Percentiles rank a stretch among this genome's conserved stretches.
phyloP scores from a whole-genome alignment of 495 filamentous ascomycete genomes.

The Diplogelasinospora grovesii region DNA sequence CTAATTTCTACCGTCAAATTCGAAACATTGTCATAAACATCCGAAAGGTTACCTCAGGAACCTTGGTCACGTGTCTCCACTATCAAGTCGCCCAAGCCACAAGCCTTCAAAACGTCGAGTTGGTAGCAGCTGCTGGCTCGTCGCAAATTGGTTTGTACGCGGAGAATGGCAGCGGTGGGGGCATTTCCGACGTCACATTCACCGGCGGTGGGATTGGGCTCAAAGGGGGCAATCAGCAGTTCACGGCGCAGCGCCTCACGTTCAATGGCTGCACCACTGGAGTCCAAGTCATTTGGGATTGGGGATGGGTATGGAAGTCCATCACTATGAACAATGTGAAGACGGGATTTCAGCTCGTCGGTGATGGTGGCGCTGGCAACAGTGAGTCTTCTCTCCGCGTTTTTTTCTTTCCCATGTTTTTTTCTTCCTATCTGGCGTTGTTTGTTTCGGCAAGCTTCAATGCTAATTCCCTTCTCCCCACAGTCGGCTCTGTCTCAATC shows the following conservation, averaged over 20 bases:
- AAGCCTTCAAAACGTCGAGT: slow-evolving; percentile 76
- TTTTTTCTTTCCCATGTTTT: no score
- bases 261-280: slow-evolving; percentile 81
- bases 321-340: slow-evolving; percentile 68
- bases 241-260: slow-evolving; percentile 73
- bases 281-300: slow-evolving; percentile 85
- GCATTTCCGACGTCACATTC: slow-evolving; percentile 76
- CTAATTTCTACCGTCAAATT: no score
- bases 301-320: slow-evolving; percentile 77
- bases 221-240: slow-evolving; percentile 78
- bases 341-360: slow-evolving; percentile 68
- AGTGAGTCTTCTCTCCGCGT: no score
- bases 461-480: no score
- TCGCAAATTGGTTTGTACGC: slow-evolving; percentile 83
- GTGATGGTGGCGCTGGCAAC: slow-evolving; percentile 37
- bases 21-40: no score
- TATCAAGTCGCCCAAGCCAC: slow-evolving; percentile 96
- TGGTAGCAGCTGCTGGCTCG: slow-evolving; percentile 53
- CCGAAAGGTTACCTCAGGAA: no score
- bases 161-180: slow-evolving; percentile 85
- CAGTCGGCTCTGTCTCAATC: slow-evolving; percentile 70
- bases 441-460: no score
- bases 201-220: slow-evolving; percentile 74
- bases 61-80: no score
- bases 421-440: no score